Evolutionary conservation across 164 flowering plant species (phyloP).

Genomic region (Malania oleifera): DNA sequence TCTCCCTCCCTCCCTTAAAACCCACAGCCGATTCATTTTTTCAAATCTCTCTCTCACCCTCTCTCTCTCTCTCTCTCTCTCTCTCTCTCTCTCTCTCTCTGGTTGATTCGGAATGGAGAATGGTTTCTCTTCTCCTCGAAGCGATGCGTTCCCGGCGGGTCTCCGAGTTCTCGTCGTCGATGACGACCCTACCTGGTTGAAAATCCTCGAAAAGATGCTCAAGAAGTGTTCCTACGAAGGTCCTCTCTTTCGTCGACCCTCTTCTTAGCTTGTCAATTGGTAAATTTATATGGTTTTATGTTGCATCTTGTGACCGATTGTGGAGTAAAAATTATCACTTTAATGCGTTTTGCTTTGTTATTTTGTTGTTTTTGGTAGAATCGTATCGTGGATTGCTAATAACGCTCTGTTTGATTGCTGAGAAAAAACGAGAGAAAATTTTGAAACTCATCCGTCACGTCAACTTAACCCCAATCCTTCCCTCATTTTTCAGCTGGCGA

Average conservation of each 20-base stretch:
- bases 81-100: background rate
- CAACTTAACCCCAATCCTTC: too few relatives aligned
- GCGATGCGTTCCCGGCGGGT: constrained; percentile 71
- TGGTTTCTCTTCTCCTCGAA: constrained; percentile 40
- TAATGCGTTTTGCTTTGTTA: too few relatives aligned
- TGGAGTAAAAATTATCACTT: too few relatives aligned
- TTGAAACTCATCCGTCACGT: too few relatives aligned
- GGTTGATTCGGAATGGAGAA: constrained; percentile 30
- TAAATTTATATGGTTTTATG: too few relatives aligned
- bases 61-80: constrained; percentile 4
- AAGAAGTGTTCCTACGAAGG: constrained; percentile 86
- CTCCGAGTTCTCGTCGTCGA: constrained; percentile 93
- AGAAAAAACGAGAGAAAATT: too few relatives aligned
- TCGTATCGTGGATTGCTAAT: too few relatives aligned
- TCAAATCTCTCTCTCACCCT: background rate
- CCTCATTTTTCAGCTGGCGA: too few relatives aligned
- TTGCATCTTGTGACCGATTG: too few relatives aligned
- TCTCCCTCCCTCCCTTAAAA: constrained; percentile 7
- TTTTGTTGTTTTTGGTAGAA: too few relatives aligned
- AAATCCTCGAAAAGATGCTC: constrained; percentile 92
- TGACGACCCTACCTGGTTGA: constrained; percentile 92
- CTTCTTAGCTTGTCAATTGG: too few relatives aligned
- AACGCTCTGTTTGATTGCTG: too few relatives aligned
- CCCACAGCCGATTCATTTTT: constrained; percentile 1
- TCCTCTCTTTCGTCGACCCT: constrained; percentile 7